Percentiles rank a stretch among this genome's conserved stretches.
phyloP scores from a whole-genome alignment of 169 alveolate species.

The Miamiensis avidus region DNA sequence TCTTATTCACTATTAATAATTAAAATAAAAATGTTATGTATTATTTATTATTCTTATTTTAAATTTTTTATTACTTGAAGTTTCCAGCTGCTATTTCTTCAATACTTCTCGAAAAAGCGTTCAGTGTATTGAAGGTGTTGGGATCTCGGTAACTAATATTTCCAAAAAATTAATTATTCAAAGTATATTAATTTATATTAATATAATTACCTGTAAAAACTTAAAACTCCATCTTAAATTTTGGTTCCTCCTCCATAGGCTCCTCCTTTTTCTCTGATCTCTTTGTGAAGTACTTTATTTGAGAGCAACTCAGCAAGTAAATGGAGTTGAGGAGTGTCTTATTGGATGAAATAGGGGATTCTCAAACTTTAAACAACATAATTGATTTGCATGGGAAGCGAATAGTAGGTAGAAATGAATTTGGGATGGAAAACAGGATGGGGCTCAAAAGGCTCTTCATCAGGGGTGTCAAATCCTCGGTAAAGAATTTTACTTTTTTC shows the following conservation, averaged over 20 bases:
- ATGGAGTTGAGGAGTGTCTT: conserved; percentile 41
- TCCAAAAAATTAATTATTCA: too few relatives aligned
- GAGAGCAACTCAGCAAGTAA: conserved; percentile 50
- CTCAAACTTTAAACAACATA: conserved; percentile 48
- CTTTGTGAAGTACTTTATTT: conserved; percentile 46
- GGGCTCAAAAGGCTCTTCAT: conserved; percentile 30
- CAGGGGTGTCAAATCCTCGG: too few relatives aligned
- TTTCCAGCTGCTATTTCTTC: background rate
- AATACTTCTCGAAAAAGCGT: conserved; percentile 48
- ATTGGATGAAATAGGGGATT: conserved; percentile 39
- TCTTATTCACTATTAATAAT: background rate
- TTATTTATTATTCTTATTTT: too few relatives aligned
- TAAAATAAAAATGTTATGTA: background rate
- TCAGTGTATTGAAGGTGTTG: conserved; percentile 47
- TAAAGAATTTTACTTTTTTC: too few relatives aligned
- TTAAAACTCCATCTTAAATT: conserved; percentile 54
- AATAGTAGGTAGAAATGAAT: conserved; percentile 40
- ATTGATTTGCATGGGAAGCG: conserved; percentile 59
- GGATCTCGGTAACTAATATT: conserved; percentile 63
- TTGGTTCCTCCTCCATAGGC: conserved; percentile 74
- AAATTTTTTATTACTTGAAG: too few relatives aligned
- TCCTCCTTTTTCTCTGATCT: conserved; percentile 76
- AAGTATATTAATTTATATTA: too few relatives aligned
- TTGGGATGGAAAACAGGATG: conserved; percentile 21
- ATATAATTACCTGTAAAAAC: conserved; percentile 22